These are phyloP conservation scores for Moesziomyces parantarcticus DNA, from an alignment of 1,284 basidiomycete species.

Conservation along the genomic window DNA sequence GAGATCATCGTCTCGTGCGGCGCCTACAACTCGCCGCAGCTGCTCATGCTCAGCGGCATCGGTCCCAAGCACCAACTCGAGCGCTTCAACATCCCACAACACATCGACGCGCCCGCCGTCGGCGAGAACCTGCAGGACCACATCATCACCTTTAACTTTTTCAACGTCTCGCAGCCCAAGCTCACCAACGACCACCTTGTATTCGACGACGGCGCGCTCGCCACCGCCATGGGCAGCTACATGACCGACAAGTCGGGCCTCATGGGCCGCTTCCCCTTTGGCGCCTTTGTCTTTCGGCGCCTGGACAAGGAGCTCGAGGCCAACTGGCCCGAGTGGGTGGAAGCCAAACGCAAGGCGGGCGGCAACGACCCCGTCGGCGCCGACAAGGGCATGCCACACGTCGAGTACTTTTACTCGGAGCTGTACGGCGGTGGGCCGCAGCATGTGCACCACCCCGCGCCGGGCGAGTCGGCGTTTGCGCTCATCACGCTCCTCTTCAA, in stretches of 20 bases:
- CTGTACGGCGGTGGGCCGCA: background rate
- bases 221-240: background rate
- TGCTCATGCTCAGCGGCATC: conserved; percentile 56
- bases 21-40: conserved; percentile 53
- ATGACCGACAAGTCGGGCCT: conserved; percentile 14
- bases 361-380: conserved; percentile 20
- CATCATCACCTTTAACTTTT: conserved; percentile 24
- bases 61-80: conserved; percentile 26
- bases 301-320: conserved; percentile 23
- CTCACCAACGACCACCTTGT: conserved; percentile 4
- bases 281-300: conserved; percentile 20
- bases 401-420: conserved; percentile 4
- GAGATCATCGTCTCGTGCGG: conserved; percentile 59
- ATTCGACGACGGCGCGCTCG: background rate
- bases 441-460: too few relatives aligned
- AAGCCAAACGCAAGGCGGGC: conserved; percentile 6
- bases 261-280: conserved; percentile 20
- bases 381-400: conserved; percentile 19
- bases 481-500: conserved; percentile 30
- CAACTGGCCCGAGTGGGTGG: conserved; percentile 7
- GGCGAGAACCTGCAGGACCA: conserved; percentile 55
- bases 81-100: conserved; percentile 16
- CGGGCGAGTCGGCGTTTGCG: too few relatives aligned
- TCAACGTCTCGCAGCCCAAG: conserved; percentile 2
- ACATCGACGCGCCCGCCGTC: conserved; percentile 22